Percentiles rank a stretch among this genome's conserved stretches.
Evolutionary conservation across 805 yeast species (phyloP).

Genomic region (Saccharomyces jurei): DNA sequence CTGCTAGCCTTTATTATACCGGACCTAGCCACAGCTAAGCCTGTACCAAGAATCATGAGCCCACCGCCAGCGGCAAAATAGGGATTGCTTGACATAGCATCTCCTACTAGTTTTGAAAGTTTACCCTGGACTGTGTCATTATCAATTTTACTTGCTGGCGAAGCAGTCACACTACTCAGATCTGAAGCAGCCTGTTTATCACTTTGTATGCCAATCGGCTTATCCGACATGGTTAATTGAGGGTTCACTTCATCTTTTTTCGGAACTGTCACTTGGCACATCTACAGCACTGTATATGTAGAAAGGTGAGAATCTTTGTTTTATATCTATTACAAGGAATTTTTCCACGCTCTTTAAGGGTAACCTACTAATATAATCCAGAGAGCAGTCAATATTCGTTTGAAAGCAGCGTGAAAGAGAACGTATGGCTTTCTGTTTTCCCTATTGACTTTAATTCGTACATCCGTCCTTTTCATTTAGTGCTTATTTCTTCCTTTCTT

Average conservation of each 20-base stretch:
- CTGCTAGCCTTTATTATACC: slow-evolving; percentile 56
- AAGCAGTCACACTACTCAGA: neutral
- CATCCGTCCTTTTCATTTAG: neutral
- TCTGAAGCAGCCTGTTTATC: neutral
- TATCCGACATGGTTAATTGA: neutral
- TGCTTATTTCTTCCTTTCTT: neutral
- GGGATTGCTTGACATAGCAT: slow-evolving; percentile 67
- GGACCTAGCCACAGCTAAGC: slow-evolving; percentile 66
- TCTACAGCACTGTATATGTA: neutral
- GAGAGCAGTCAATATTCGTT: neutral
- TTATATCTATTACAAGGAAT: neutral
- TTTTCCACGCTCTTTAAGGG: neutral
- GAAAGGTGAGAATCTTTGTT: neutral
- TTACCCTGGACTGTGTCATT: slow-evolving; percentile 24
- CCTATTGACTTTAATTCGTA: neutral
- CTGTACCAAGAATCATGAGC: slow-evolving; percentile 88
- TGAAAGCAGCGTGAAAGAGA: neutral
- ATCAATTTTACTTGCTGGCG: neutral
- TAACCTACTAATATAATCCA: neutral
- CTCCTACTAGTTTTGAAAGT: slow-evolving; percentile 37
- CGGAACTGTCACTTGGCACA: neutral
- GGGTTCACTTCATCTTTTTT: neutral
- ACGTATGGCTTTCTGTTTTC: neutral
- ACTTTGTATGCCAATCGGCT: neutral
- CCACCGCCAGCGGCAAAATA: slow-evolving; percentile 99